These are phyloP conservation scores for Fusarium sp. DNA, from an alignment of 2,329 filamentous ascomycete genomes.

Conservation along the genomic window DNA sequence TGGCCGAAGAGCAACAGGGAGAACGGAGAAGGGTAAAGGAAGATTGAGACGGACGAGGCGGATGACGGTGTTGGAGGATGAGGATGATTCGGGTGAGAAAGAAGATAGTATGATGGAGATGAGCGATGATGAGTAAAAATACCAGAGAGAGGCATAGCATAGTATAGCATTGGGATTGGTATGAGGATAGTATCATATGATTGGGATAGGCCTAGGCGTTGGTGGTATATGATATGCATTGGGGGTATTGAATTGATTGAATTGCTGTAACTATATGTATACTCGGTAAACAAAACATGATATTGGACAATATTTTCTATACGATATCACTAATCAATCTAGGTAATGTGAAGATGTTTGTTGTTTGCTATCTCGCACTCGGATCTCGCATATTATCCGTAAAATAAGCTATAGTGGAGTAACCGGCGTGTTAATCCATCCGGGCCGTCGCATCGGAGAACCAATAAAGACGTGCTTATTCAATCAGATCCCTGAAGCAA, in stretches of 20 bases:
- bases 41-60: conserved; percentile 52
- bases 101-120: conserved; percentile 65
- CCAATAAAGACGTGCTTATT: conserved; percentile 42
- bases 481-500: conserved; percentile 12
- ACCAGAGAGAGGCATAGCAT: not conserved
- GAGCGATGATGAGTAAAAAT: conserved; percentile 62
- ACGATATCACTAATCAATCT: not conserved
- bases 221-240: conserved; percentile 15
- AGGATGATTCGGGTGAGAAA: conserved; percentile 51
- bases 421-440: conserved; percentile 29
- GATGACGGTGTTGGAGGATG: conserved; percentile 48
- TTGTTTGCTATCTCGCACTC: conserved; percentile 16
- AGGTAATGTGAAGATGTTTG: not conserved
- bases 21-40: conserved; percentile 59
- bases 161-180: conserved; percentile 6
- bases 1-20: conserved; percentile 36
- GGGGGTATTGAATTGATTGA: not conserved
- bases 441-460: conserved; percentile 15
- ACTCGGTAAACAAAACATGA: not conserved
- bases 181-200: conserved; percentile 7
- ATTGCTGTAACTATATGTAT: not conserved
- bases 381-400: not conserved
- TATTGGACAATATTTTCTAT: not conserved
- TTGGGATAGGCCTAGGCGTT: conserved; percentile 34
- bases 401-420: conserved; percentile 16